phyloP scores from a whole-genome alignment of 176 grass and related monocot species.

The Eragrostis curvula region DNA sequence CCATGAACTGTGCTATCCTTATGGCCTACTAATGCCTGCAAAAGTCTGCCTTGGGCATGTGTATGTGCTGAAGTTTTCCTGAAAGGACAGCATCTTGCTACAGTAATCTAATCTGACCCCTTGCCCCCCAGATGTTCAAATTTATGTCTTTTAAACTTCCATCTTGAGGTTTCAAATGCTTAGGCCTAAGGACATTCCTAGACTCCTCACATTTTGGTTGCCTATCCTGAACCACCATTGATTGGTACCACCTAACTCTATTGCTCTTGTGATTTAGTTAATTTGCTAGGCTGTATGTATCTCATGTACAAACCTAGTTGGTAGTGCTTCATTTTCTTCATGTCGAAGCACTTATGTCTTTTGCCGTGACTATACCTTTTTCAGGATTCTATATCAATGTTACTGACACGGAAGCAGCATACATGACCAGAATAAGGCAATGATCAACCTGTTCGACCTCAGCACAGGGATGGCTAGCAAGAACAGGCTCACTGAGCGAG shows the following conservation, averaged over 20 bases:
- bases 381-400: slow-evolving; percentile 42
- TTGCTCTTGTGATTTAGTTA: slow-evolving; percentile 31
- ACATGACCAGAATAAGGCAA: slow-evolving; percentile 33
- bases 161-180: neutral
- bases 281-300: slow-evolving; percentile 24
- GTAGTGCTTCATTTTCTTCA: slow-evolving; percentile 26
- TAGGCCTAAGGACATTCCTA: neutral
- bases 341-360: neutral
- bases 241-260: slow-evolving; percentile 21
- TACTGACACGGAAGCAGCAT: slow-evolving; percentile 9
- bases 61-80: slow-evolving; percentile 43
- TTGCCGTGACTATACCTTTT: slow-evolving; percentile 9
- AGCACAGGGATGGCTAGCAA: slow-evolving; percentile 59
- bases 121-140: slow-evolving; percentile 39
- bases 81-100: slow-evolving; percentile 50
- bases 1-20: slow-evolving; percentile 37
- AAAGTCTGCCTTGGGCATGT: slow-evolving; percentile 40
- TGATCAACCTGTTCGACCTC: slow-evolving; percentile 75
- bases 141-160: slow-evolving; percentile 9
- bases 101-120: slow-evolving; percentile 31
- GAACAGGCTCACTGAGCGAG: slow-evolving; percentile 38
- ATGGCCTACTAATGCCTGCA: slow-evolving; percentile 53
- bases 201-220: slow-evolving; percentile 6
- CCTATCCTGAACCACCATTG: neutral
- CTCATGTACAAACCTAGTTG: slow-evolving; percentile 34